Percentiles rank a stretch among this genome's conserved stretches.
Evolutionary conservation across 768 basidiomycete genomes (phyloP).

Genomic region (Psilocybe subaeruginosa): DNA sequence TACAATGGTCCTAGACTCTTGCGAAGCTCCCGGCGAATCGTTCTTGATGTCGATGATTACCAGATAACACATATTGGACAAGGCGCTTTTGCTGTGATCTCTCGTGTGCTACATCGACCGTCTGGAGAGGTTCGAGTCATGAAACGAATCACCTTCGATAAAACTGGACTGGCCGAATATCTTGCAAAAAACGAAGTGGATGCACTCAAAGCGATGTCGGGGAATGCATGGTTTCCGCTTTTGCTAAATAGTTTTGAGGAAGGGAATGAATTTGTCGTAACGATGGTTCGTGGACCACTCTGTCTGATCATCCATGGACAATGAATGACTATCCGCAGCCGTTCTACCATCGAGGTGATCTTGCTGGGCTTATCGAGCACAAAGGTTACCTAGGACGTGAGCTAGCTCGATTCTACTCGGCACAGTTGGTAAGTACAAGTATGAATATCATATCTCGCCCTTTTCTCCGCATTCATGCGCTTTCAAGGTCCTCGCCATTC

Average conservation of each 20-base stretch:
- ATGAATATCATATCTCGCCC: not conserved
- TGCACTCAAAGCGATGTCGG: slow-evolving; percentile 24
- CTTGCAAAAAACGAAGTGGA: slow-evolving; percentile 27
- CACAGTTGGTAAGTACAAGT: slow-evolving; percentile 26
- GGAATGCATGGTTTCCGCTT: slow-evolving; percentile 26
- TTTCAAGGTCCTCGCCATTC: slow-evolving; percentile 33
- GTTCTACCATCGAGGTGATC: slow-evolving; percentile 27
- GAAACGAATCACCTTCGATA: slow-evolving; percentile 29
- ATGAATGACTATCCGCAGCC: slow-evolving; percentile 16
- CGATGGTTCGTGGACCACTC: slow-evolving; percentile 20
- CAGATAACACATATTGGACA: slow-evolving; percentile 27
- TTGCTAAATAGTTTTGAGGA: slow-evolving; percentile 27
- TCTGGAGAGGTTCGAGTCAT: slow-evolving; percentile 26
- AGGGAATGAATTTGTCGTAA: slow-evolving; percentile 25
- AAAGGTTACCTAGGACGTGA: slow-evolving; percentile 26
- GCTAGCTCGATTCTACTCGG: slow-evolving; percentile 29
- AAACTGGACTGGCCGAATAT: slow-evolving; percentile 26
- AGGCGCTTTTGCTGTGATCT: slow-evolving; percentile 28
- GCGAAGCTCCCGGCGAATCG: slow-evolving; percentile 18
- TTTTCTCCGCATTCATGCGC: not conserved
- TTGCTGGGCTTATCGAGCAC: slow-evolving; percentile 24
- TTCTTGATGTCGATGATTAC: slow-evolving; percentile 25
- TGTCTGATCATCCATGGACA: not conserved
- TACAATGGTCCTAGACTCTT: slow-evolving; percentile 20
- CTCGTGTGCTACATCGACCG: slow-evolving; percentile 25